Evolutionary conservation across 306 rosid species (phyloP).

Genomic region (Hippophae gyantsensis): DNA sequence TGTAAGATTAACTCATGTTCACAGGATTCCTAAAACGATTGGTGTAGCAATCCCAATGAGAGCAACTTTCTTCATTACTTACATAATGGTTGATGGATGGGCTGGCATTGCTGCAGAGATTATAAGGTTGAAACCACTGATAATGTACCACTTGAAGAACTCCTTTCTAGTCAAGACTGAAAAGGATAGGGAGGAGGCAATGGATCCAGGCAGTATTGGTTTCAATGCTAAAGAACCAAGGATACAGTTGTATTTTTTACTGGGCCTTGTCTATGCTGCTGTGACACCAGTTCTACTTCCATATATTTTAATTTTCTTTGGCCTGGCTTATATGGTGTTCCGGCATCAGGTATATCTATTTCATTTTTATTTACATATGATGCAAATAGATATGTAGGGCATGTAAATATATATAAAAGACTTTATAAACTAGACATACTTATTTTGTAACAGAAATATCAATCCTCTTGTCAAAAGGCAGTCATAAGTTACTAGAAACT

Average conservation of each 20-base stretch:
- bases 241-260: constrained; percentile 74
- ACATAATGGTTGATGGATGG: constrained; percentile 99
- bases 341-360: constrained; percentile 74
- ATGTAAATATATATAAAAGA: no score
- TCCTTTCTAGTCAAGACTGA: constrained; percentile 94
- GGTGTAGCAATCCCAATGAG: constrained; percentile 82
- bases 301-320: constrained; percentile 83
- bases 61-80: constrained; percentile 95
- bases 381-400: no score
- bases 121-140: constrained; percentile 80
- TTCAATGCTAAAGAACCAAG: constrained; percentile 95
- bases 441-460: no score
- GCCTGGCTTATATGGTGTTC: constrained; percentile 77
- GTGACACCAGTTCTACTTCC: constrained; percentile 83
- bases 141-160: constrained; percentile 85
- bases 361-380: background rate
- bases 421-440: no score
- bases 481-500: no score
- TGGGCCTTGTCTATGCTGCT: constrained; percentile 81
- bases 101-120: constrained; percentile 97
- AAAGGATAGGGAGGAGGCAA: constrained; percentile 93
- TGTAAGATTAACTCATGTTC: constrained; percentile 3
- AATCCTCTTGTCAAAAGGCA: no score
- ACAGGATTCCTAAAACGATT: constrained; percentile 75
- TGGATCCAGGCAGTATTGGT: constrained; percentile 95